These are phyloP conservation scores for Coemansia sp. DNA, from an alignment of 192 early-diverging fungal genomes.

Conservation along the genomic window DNA sequence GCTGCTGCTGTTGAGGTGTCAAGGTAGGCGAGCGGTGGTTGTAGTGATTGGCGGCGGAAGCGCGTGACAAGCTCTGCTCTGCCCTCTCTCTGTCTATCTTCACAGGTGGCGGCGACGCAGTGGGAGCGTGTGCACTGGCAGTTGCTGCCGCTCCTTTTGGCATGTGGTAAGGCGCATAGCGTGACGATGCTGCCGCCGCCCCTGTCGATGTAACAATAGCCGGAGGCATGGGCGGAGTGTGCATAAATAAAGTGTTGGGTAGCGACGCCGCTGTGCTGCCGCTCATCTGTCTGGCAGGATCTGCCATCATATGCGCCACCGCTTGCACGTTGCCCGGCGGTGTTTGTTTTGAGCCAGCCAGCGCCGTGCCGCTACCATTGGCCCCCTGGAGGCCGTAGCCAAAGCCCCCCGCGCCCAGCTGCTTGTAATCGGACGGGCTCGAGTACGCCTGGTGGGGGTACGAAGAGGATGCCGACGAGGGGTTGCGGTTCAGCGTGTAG, in stretches of 20 bases:
- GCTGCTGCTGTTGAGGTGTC: constrained; percentile 5
- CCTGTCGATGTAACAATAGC: too few relatives aligned
- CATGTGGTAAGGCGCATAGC: constrained; percentile 47
- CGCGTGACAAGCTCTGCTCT: constrained; percentile 4
- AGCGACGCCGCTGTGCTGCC: constrained; percentile 20
- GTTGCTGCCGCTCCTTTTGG: too few relatives aligned
- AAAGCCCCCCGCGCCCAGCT: not conserved
- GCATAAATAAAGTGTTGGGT: constrained; percentile 43
- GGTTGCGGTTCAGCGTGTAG: constrained; percentile 5
- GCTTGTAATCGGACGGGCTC: constrained; percentile 3
- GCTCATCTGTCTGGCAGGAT: constrained; percentile 15
- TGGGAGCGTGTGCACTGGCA: constrained; percentile 6
- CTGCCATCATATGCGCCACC: constrained; percentile 26
- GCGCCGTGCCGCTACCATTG: not conserved
- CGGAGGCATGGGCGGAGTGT: constrained; percentile 21
- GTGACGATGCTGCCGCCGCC: constrained; percentile 18
- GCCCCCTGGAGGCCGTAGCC: not conserved
- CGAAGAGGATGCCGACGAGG: constrained; percentile 1
- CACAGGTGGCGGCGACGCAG: constrained; percentile 4
- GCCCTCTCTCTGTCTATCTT: not conserved
- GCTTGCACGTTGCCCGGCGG: constrained; percentile 19
- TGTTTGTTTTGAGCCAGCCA: not conserved
- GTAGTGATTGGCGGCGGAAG: constrained; percentile 1
- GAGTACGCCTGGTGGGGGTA: constrained; percentile 4
- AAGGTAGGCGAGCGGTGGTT: constrained; percentile 1